Base-by-base conservation (phyloP, 495 filamentous ascomycete genomes). In the Penicillium waksmanii region DNA sequence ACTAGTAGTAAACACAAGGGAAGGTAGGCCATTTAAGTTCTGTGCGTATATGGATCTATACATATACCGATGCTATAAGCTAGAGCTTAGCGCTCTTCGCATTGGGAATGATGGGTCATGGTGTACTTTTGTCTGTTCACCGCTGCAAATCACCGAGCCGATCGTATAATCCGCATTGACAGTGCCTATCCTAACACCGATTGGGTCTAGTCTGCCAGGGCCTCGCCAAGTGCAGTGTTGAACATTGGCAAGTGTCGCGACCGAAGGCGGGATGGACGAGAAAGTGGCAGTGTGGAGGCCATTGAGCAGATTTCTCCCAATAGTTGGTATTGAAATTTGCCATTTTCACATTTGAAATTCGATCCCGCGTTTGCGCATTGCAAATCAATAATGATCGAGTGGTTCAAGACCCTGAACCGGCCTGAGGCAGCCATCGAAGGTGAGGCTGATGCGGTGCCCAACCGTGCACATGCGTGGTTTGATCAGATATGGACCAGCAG, bases 181-280 rank as follows among this genome's bases (percentile, higher is more conserved):
- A 44, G 42, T 8, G 12, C 9, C 42, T 13, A 40, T 9, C 51
- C 56, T 58, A 58, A 19, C 33, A 52, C 56, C 25, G 36, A 51
- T 58, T 42, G 56, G 47, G 48, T 27, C n/a, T 58, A 58, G 56
- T 44, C 42, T 31, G 15, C 27, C 15, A 43, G 42, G 50, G 35
- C 33, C 18, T 33, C 47, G 23, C 33, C 17, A 34, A 38, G 17
- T 53, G 15, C 31, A 53, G 6, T 25, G 50, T n/a, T 44, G n/a
- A 44, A 44, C 8, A 44, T 44, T 44, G 42, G 17, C 15, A 44
- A 19, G 42, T 44, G 42, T 12, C 17, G 42, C 17, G 17, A 43
- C 34, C n/a, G 40, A 17, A 18, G n/a, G 15, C 42, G 8, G 36
- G 15, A 40, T 44, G 15, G 17, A 18, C 0, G 5, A 44, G 8